Conservation (phyloP, 495 filamentous ascomycete genomes). For the Penicillium lagena region DNA sequence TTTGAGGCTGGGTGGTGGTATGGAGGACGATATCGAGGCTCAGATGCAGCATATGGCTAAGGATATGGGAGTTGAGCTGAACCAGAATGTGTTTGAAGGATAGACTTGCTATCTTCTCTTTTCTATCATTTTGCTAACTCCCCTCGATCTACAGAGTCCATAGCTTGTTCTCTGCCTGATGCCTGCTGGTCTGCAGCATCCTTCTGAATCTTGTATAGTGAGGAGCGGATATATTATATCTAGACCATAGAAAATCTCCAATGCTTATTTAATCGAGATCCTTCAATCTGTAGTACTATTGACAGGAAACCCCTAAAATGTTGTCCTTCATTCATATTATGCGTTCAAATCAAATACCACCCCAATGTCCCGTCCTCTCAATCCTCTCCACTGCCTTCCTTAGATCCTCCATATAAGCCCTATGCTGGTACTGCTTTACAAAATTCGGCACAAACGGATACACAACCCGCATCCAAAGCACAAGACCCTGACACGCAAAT, state of each 20-base stretch:
- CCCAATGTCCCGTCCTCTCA: slow-evolving; percentile 9
- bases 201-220: too few relatives aligned
- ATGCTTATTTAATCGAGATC: too few relatives aligned
- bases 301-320: too few relatives aligned
- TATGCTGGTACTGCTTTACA: slow-evolving; percentile 7
- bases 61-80: slow-evolving; percentile 85
- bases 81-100: slow-evolving; percentile 84
- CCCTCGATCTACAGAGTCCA: neutral
- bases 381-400: slow-evolving; percentile 7
- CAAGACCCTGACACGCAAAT: slow-evolving; percentile 2
- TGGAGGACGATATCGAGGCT: slow-evolving; percentile 91
- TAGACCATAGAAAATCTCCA: too few relatives aligned
- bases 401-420: slow-evolving; percentile 12
- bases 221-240: too few relatives aligned
- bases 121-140: neutral
- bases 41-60: slow-evolving; percentile 81
- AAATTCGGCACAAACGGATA: slow-evolving; percentile 6
- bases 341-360: neutral
- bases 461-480: slow-evolving; percentile 3
- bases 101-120: slow-evolving; percentile 20
- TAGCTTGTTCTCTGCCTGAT: too few relatives aligned
- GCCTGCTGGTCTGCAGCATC: too few relatives aligned
- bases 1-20: slow-evolving; percentile 67
- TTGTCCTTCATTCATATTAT: too few relatives aligned
- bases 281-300: too few relatives aligned